Percentiles rank a stretch among this genome's conserved stretches.
Evolutionary conservation across 768 basidiomycete species (phyloP).

Genomic region (Favolaschia claudopus): DNA sequence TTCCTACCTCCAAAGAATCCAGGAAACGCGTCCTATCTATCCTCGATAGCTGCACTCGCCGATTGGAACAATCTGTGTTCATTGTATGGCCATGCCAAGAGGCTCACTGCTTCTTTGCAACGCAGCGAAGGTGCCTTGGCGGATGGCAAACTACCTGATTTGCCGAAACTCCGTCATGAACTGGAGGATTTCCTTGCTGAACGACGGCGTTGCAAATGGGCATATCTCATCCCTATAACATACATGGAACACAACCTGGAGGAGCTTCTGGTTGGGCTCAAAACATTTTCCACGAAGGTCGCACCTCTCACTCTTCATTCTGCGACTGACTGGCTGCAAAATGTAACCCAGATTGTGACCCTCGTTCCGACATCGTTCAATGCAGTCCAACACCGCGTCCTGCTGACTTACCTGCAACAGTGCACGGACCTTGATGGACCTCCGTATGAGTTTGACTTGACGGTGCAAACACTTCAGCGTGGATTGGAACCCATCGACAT

Average conservation of each 20-base stretch:
- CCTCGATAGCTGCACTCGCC: slow-evolving; percentile 18
- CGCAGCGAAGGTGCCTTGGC: not conserved
- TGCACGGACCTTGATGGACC: slow-evolving; percentile 6
- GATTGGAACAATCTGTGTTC: slow-evolving; percentile 26
- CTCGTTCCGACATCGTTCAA: slow-evolving; percentile 15
- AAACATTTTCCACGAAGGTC: not conserved
- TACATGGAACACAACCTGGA: slow-evolving; percentile 5
- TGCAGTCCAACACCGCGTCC: slow-evolving; percentile 17
- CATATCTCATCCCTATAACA: slow-evolving; percentile 11
- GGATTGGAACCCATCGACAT: slow-evolving; percentile 8
- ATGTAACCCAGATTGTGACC: slow-evolving; percentile 9
- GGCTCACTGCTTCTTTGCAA: not conserved
- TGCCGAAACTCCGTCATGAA: not conserved
- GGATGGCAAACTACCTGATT: not conserved
- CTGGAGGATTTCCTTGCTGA: slow-evolving; percentile 11
- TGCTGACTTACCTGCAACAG: slow-evolving; percentile 20
- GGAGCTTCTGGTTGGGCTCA: not conserved
- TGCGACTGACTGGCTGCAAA: not conserved
- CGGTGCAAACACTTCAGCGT: slow-evolving; percentile 8
- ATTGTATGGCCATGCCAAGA: slow-evolving; percentile 18
- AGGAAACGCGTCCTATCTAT: slow-evolving; percentile 14
- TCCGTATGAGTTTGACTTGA: slow-evolving; percentile 24
- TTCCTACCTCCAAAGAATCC: slow-evolving; percentile 5
- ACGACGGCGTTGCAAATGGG: slow-evolving; percentile 16
- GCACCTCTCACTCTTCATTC: not conserved